Evolutionary conservation across 352 stramenopile species (phyloP).

Genomic region (Blastocystis sp.): DNA sequence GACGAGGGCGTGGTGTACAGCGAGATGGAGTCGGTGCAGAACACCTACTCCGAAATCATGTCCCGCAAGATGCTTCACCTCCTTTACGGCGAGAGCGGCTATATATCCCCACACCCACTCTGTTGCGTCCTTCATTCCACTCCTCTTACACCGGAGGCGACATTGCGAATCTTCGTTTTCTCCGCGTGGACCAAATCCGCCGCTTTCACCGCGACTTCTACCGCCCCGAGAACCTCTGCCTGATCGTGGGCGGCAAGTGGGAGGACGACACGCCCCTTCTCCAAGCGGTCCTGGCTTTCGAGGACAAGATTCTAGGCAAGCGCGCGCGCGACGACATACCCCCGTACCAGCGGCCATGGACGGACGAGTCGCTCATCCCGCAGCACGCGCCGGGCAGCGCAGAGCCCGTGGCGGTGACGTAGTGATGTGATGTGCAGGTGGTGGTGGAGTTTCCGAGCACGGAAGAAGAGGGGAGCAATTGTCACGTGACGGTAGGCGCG

Average conservation of each 20-base stretch:
- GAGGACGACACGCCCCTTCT: not conserved
- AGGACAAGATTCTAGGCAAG: not conserved
- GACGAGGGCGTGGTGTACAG: conserved; percentile 75
- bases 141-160: conserved; percentile 73
- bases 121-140: conserved; percentile 26
- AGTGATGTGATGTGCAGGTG: not conserved
- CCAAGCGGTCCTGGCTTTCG: not conserved
- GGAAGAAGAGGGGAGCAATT: not conserved
- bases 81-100: conserved; percentile 72
- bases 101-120: conserved; percentile 52
- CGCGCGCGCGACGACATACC: not conserved
- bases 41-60: conserved; percentile 71
- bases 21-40: conserved; percentile 73
- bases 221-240: conserved; percentile 73
- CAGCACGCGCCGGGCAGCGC: not conserved
- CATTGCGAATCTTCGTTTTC: conserved; percentile 71
- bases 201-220: conserved; percentile 75
- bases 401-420: not conserved
- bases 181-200: conserved; percentile 71
- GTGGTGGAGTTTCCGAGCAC: conserved; percentile 21
- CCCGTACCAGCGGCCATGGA: conserved; percentile 30
- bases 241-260: conserved; percentile 71
- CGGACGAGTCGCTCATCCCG: not conserved
- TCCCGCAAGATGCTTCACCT: conserved; percentile 70
- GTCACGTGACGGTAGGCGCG: conserved; percentile 4